phyloP scores from a whole-genome alignment of 2,329 filamentous ascomycete species.

The Dothidotthia symphoricarpi region DNA sequence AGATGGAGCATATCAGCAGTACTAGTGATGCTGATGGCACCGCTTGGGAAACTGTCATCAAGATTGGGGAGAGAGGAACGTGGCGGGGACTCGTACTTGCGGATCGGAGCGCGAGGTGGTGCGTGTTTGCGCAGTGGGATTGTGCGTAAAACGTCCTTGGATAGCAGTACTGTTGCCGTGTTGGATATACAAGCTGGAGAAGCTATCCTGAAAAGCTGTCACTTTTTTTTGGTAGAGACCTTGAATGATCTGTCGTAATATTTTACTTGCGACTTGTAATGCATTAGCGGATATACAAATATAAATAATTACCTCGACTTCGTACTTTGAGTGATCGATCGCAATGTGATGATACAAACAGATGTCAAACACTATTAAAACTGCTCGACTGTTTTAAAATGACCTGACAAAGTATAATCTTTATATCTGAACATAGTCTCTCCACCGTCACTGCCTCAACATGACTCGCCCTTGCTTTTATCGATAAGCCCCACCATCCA shows the following conservation, averaged over 20 bases:
- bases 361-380: too few species aligned
- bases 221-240: too few species aligned
- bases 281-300: not conserved
- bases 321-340: too few species aligned
- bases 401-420: too few species aligned
- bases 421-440: too few species aligned
- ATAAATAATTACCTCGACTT: too few species aligned
- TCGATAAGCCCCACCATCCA: conserved; percentile 1
- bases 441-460: too few species aligned
- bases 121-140: conserved; percentile 85
- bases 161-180: not conserved
- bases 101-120: conserved; percentile 81
- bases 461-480: too few species aligned
- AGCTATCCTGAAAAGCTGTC: too few species aligned
- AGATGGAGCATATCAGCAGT: conserved; percentile 64
- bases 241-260: not conserved
- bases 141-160: conserved; percentile 18
- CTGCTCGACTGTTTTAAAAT: too few species aligned
- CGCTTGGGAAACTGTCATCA: conserved; percentile 87
- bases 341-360: too few species aligned
- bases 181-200: conserved; percentile 2
- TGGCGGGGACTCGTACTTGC: conserved; percentile 82
- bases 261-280: conserved; percentile 20
- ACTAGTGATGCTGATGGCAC: conserved; percentile 66
- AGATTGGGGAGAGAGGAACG: conserved; percentile 76